phyloP scores from a whole-genome alignment of 2,329 filamentous ascomycete species.

The Xylaria arbuscula region DNA sequence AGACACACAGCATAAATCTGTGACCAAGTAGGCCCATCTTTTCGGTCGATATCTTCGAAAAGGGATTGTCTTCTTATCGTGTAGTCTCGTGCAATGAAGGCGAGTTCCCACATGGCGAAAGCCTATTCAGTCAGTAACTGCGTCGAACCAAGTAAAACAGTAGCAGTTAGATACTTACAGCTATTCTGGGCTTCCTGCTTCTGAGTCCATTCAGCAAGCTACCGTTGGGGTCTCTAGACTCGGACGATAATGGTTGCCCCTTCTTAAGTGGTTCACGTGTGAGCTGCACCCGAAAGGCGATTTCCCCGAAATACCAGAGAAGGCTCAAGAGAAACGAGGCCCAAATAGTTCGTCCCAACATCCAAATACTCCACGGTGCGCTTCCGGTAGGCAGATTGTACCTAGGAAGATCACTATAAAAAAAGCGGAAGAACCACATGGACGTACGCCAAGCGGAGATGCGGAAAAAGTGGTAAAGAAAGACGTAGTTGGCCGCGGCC shows the following conservation, averaged over 20 bases:
- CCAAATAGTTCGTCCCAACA: constrained; percentile 66
- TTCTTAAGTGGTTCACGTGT: constrained; percentile 85
- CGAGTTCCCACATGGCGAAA: constrained; percentile 93
- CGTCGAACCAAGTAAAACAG: background rate
- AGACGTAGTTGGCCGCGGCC: constrained; percentile 58
- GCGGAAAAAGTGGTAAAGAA: constrained; percentile 74
- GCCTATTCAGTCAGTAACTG: constrained; percentile 58
- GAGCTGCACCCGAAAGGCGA: constrained; percentile 83
- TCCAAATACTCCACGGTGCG: constrained; percentile 67
- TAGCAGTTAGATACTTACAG: constrained; percentile 59
- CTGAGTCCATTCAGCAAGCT: constrained; percentile 86
- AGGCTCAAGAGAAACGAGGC: constrained; percentile 75
- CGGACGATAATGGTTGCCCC: constrained; percentile 81
- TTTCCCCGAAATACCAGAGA: constrained; percentile 82
- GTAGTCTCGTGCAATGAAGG: constrained; percentile 80
- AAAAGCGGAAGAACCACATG: constrained; percentile 74
- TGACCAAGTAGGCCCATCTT: constrained; percentile 82
- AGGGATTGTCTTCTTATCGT: constrained; percentile 81
- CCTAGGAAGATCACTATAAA: constrained; percentile 77
- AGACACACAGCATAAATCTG: constrained; percentile 79
- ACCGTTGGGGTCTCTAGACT: constrained; percentile 91
- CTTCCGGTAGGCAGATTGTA: constrained; percentile 70
- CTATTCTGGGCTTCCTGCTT: constrained; percentile 81
- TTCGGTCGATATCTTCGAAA: constrained; percentile 87
- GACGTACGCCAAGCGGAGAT: constrained; percentile 74